phyloP scores from a whole-genome alignment of 2,329 filamentous ascomycete genomes.

The Diaporthe citri region DNA sequence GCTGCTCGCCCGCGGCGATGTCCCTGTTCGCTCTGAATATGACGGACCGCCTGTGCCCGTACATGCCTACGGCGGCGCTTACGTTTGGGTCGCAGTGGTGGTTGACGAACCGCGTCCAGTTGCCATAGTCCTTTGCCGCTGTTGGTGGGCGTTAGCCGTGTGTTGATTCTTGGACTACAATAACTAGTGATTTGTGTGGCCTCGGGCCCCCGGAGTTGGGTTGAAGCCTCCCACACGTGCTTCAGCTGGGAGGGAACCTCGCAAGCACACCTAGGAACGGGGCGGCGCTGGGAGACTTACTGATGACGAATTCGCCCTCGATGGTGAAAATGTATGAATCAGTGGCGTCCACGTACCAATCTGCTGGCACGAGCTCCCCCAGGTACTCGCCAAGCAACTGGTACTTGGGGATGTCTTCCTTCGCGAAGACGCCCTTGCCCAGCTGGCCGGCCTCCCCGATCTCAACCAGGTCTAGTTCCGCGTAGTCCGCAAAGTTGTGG shows the following conservation, averaged over 20 bases:
- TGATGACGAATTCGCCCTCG: background rate
- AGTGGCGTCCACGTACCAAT: accelerated
- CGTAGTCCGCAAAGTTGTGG: accelerated
- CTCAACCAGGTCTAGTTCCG: background rate
- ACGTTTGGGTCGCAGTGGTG: slow-evolving; percentile 24
- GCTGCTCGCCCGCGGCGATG: background rate
- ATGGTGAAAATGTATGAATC: background rate
- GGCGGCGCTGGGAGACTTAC: background rate
- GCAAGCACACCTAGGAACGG: background rate
- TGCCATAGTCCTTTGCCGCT: background rate
- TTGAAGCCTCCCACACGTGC: background rate
- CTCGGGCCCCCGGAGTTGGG: background rate
- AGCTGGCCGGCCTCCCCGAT: background rate
- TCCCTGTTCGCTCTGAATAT: background rate
- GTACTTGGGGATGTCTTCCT: background rate
- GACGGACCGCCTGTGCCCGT: slow-evolving; percentile 56
- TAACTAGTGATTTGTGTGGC: background rate
- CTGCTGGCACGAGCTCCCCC: background rate
- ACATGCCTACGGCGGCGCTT: slow-evolving; percentile 55
- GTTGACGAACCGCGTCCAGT: slow-evolving; percentile 18
- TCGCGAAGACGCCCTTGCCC: slow-evolving; percentile 23
- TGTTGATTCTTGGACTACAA: background rate
- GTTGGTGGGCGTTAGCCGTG: background rate
- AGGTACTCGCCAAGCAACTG: slow-evolving; percentile 19
- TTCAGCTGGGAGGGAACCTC: background rate